Percentiles rank a stretch among this genome's conserved stretches.
Conservation (phyloP, 78 protist species). For the Ministeria vibrans region DNA sequence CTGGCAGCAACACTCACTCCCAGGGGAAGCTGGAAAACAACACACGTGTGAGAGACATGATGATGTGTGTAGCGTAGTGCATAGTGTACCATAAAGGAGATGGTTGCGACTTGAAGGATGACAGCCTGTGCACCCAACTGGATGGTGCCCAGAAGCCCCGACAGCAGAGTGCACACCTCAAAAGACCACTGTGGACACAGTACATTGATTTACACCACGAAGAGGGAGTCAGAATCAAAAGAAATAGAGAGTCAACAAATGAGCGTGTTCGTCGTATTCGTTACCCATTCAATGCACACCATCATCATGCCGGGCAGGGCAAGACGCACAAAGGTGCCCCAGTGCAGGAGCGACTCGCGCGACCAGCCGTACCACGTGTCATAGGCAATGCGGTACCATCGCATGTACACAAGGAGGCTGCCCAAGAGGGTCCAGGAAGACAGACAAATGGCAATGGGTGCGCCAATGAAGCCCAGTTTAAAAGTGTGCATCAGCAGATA, state of each 20-base stretch:
- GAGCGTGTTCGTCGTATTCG: no score
- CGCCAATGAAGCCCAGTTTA: conserved; percentile 13
- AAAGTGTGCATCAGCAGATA: background rate
- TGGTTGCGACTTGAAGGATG: background rate
- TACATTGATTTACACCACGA: no score
- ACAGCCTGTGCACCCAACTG: background rate
- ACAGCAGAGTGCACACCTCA: background rate
- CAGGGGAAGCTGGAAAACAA: conserved; percentile 1
- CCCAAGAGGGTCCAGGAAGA: background rate
- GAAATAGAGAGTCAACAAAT: no score
- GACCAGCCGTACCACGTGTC: background rate
- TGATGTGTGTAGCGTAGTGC: background rate
- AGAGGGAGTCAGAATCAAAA: no score
- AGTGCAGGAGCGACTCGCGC: background rate
- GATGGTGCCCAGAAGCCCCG: background rate
- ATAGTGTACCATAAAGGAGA: background rate
- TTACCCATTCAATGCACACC: conserved; percentile 13
- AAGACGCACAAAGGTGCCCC: background rate
- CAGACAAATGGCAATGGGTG: background rate
- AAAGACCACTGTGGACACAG: no score
- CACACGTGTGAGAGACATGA: background rate
- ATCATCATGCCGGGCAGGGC: background rate
- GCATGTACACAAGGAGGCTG: background rate
- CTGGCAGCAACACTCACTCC: background rate
- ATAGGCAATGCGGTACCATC: background rate